phyloP scores from a whole-genome alignment of 345 rosid genomes.

The Stellera chamaejasme region DNA sequence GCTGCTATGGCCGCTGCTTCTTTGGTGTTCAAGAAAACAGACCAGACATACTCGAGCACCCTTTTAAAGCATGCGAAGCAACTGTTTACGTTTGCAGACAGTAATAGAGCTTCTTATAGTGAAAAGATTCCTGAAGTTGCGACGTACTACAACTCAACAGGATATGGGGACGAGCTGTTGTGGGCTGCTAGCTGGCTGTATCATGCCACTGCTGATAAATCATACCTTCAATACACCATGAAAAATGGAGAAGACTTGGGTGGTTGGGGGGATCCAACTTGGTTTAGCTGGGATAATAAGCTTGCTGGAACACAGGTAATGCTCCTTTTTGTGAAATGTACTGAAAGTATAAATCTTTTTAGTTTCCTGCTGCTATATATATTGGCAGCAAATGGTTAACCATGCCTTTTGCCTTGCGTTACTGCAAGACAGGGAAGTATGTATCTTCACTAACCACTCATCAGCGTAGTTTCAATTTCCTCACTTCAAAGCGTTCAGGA shows the following conservation, averaged over 20 bases:
- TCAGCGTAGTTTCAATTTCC: too few relatives aligned
- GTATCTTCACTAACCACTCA: too few relatives aligned
- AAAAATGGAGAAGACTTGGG: constrained; percentile 58
- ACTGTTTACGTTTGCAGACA: constrained; percentile 77
- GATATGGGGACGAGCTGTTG: constrained; percentile 80
- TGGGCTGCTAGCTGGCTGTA: constrained; percentile 99
- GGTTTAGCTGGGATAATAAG: constrained; percentile 99
- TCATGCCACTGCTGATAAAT: constrained; percentile 71
- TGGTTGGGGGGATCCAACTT: constrained; percentile 73
- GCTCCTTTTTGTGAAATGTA: constrained; percentile 3
- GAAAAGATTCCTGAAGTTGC: constrained; percentile 57
- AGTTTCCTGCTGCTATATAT: too few relatives aligned
- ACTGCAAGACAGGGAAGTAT: too few relatives aligned
- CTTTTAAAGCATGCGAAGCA: constrained; percentile 79
- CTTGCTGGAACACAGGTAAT: constrained; percentile 90
- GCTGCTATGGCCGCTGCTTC: constrained; percentile 98
- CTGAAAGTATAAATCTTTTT: too few relatives aligned
- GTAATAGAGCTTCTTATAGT: constrained; percentile 56
- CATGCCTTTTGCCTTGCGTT: too few relatives aligned
- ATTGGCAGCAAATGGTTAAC: too few relatives aligned
- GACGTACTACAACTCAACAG: constrained; percentile 73
- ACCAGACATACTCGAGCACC: constrained; percentile 58
- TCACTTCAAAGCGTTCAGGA: too few relatives aligned
- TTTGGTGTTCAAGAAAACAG: constrained; percentile 63
- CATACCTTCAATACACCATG: constrained; percentile 59